Conservation (phyloP, 345 rosid genomes). For the Bretschneidera sinensis region DNA sequence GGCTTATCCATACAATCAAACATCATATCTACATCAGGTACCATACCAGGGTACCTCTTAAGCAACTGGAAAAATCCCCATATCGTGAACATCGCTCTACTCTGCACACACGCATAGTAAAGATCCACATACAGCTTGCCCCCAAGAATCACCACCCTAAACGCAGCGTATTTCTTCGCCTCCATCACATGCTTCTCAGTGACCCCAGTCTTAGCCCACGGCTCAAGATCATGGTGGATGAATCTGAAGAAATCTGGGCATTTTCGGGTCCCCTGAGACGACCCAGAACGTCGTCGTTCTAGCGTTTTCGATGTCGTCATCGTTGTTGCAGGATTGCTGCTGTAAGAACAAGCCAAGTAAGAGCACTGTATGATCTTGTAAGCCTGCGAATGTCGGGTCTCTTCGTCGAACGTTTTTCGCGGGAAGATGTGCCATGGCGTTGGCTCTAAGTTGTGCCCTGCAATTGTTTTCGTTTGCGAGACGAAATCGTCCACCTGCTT, state of each 20-base stretch:
- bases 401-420: conserved; percentile 42
- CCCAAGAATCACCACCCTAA: conserved; percentile 53
- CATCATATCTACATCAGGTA: conserved; percentile 93
- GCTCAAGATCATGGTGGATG: conserved; percentile 69
- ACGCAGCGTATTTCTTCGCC: conserved; percentile 56
- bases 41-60: conserved; percentile 70
- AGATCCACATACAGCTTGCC: conserved; percentile 73
- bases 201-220: conserved; percentile 63
- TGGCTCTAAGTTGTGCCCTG: conserved; percentile 85
- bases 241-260: conserved; percentile 75
- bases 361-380: conserved; percentile 81
- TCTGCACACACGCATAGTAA: conserved; percentile 84
- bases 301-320: conserved; percentile 1
- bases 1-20: conserved; percentile 99
- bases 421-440: conserved; percentile 93
- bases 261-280: conserved; percentile 14
- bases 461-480: conserved; percentile 60
- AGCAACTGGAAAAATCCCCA: conserved; percentile 86
- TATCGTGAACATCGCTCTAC: conserved; percentile 76
- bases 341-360: conserved; percentile 63
- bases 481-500: conserved; percentile 60
- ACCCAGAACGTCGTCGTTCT: conserved; percentile 3
- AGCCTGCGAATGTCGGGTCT: conserved; percentile 42
- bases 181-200: conserved; percentile 40
- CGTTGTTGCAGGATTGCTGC: no score